Evolutionary conservation across 2,329 filamentous ascomycete species (phyloP), one percentile per base, ranked within the genome.

Genomic region (Calonectria fujianensis): DNA sequence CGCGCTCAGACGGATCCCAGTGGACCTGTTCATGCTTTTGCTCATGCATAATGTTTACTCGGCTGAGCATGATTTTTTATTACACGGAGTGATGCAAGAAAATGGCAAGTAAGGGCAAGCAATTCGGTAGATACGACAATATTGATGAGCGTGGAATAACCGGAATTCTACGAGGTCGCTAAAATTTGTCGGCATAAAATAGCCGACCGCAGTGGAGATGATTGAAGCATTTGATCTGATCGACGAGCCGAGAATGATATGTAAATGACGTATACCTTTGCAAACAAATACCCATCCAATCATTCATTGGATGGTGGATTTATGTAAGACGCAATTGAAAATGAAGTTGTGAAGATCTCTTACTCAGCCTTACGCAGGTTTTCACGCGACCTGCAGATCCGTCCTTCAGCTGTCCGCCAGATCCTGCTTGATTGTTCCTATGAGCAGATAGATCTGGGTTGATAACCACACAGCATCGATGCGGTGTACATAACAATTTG

Each of bases 41-140:
- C 57, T 10, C n/a, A 61, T 61, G 57, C 57, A 61, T 61, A 61
- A 61, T 24, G 57, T 37, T 14, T 61, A 61, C n/a, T 39, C 35
- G n/a, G 13, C 14, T n/a, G 39, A 61, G 57, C 57, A 61, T 61
- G 35, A 61, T 14, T 9, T 61, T 39, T n/a, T 61, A 18, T 13
- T 24, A 24, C 32, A 61, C 10, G 39, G 4, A 1, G 57, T 39
- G n/a, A 39, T 35, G 20, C 37, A 61, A 59, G 20, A 59, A 37
- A 39, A 59, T 27, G 13, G n/a, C 1, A 39, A 37, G 3, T 29
- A 39, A 13, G 32, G 37, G 6, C 6, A 39, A 59, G 10, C 16
- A 37, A 59, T 59, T 16, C n/a, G 13, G n/a, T 14, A 24, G n/a
- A 61, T 39, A 37, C n/a, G 37, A 9, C 13, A 3, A 3, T 9